These are phyloP conservation scores for Chrysoporthe deuterocubensis DNA, from an alignment of 2,329 filamentous ascomycete genomes.

Conservation along the genomic window DNA sequence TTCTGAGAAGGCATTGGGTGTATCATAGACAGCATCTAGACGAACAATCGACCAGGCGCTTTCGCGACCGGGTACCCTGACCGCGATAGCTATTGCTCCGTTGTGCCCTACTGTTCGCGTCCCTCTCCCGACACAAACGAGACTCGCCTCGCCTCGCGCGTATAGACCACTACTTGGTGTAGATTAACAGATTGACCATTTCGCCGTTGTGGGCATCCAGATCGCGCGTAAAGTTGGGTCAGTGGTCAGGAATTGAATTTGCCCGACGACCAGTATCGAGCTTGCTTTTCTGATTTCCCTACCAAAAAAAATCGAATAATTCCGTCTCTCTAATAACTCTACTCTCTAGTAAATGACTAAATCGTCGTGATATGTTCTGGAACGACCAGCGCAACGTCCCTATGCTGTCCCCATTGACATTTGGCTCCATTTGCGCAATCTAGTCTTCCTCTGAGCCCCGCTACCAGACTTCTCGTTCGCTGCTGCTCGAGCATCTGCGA, in stretches of 20 bases:
- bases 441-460: not conserved
- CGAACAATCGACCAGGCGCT: not conserved
- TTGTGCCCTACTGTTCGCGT: not conserved
- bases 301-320: not conserved
- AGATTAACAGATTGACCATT: not conserved
- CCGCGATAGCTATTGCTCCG: not conserved
- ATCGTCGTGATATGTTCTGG: not conserved
- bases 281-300: not conserved
- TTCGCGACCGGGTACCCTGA: not conserved
- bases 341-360: not conserved
- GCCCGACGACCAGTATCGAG: not conserved
- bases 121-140: not conserved
- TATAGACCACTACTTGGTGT: not conserved
- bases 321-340: not conserved
- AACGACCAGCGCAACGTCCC: not conserved
- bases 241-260: not conserved
- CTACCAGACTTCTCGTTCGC: not conserved
- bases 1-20: conserved; percentile 3
- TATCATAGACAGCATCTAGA: conserved; percentile 30
- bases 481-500: not conserved
- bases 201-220: not conserved
- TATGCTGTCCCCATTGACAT: not conserved
- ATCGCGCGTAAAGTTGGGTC: not conserved
- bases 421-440: not conserved
- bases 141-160: not conserved